Evolutionary conservation across 2,329 filamentous ascomycete genomes (phyloP).

Genomic region (Colletotrichum theobromicola): DNA sequence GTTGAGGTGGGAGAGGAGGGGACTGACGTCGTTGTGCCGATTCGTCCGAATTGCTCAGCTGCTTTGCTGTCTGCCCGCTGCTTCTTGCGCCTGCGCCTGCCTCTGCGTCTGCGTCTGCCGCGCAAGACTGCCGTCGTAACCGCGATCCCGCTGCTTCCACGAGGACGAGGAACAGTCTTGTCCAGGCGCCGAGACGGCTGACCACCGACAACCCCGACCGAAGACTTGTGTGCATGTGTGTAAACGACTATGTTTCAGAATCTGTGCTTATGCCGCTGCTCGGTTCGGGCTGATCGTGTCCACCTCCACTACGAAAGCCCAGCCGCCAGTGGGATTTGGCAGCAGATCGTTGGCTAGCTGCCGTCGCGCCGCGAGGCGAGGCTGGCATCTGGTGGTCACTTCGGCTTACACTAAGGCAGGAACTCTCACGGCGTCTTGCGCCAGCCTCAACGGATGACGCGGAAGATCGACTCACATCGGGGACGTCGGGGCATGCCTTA

Average conservation of each 20-base stretch:
- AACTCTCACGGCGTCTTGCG: conserved; percentile 1
- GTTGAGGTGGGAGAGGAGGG: background rate
- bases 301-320: background rate
- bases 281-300: conserved; percentile 8
- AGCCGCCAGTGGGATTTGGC: background rate
- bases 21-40: background rate
- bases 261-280: conserved; percentile 20
- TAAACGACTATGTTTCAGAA: conserved; percentile 11
- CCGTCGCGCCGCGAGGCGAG: conserved; percentile 6
- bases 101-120: background rate
- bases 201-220: background rate
- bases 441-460: conserved; percentile 16
- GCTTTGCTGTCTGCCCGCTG: background rate
- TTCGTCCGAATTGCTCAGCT: background rate
- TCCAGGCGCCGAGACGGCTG: background rate
- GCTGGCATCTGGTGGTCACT: background rate
- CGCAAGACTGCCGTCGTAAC: background rate
- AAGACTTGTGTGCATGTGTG: background rate
- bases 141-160: background rate
- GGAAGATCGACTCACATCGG: background rate
- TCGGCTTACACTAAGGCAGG: conserved; percentile 7
- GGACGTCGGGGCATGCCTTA: background rate
- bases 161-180: background rate
- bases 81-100: background rate
- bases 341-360: background rate